phyloP scores from a whole-genome alignment of 192 early-diverging fungal species.

The Diversispora epigaea region DNA sequence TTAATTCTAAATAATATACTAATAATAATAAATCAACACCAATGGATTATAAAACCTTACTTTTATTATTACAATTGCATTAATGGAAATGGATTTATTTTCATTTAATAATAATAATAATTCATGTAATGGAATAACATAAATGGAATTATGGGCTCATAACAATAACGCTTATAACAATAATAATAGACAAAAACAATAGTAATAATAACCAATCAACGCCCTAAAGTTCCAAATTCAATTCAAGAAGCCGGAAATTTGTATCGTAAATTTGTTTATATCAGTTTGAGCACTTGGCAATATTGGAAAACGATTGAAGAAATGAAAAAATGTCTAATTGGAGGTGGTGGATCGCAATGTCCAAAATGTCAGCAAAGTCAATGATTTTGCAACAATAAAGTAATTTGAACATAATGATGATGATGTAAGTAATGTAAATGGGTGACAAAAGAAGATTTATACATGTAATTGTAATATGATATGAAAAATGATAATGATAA shows the following conservation, averaged over 20 bases:
- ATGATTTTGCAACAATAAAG: too few species aligned
- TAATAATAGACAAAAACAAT: too few species aligned
- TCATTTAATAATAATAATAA: too few species aligned
- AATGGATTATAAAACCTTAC: slow-evolving; percentile 53
- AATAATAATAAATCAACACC: slow-evolving; percentile 71
- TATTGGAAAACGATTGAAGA: slow-evolving; percentile 48
- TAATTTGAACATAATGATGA: too few species aligned
- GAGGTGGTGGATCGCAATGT: too few species aligned
- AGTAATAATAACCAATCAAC: slow-evolving; percentile 1
- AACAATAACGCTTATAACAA: too few species aligned
- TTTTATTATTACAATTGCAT: not conserved
- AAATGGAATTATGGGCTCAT: too few species aligned
- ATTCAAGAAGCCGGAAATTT: slow-evolving; percentile 52
- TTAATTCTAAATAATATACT: too few species aligned
- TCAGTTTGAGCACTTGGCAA: slow-evolving; percentile 47
- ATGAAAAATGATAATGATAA: slow-evolving; percentile 11
- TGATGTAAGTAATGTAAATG: not conserved
- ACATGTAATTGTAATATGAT: too few species aligned
- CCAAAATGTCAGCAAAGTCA: too few species aligned
- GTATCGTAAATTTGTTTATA: slow-evolving; percentile 51
- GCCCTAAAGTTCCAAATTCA: slow-evolving; percentile 45
- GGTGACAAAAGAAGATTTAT: not conserved
- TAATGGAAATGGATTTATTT: slow-evolving; percentile 22
- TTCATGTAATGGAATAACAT: too few species aligned
- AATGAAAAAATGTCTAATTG: slow-evolving; percentile 40